A percentile compares a stretch with the other conserved stretches of the same genome.
These are phyloP conservation scores for Fusarium devonianum DNA, from an alignment of 2,329 filamentous ascomycete species.

Conservation along the genomic window DNA sequence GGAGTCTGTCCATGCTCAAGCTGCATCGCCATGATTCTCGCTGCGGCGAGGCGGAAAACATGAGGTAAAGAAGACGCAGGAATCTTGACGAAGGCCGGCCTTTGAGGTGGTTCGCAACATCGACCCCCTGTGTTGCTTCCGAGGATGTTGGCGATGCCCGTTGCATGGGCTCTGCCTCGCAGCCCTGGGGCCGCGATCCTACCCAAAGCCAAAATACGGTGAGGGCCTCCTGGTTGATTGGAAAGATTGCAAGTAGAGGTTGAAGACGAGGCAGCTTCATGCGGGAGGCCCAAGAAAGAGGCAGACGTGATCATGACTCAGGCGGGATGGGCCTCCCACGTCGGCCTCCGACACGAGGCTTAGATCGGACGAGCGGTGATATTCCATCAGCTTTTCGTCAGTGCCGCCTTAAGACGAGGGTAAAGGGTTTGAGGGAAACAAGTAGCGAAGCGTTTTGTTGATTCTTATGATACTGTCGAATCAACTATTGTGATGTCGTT, in stretches of 20 bases:
- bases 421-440: too few species aligned
- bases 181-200: slow-evolving; percentile 25
- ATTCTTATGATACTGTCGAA: too few species aligned
- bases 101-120: not conserved
- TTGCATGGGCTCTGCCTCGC: slow-evolving; percentile 17
- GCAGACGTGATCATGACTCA: not conserved
- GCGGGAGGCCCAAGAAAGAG: slow-evolving; percentile 12
- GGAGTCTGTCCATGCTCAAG: not conserved
- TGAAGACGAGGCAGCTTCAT: slow-evolving; percentile 5
- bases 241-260: not conserved
- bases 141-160: not conserved
- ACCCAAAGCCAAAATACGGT: slow-evolving; percentile 1
- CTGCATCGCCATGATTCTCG: not conserved
- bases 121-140: slow-evolving; percentile 1
- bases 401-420: too few species aligned
- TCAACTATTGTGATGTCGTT: too few species aligned
- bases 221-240: not conserved
- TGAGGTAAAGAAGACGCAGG: not conserved
- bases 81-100: not conserved
- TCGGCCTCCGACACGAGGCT: slow-evolving; percentile 26
- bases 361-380: slow-evolving; percentile 6
- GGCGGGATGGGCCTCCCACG: slow-evolving; percentile 34
- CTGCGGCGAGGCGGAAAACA: not conserved
- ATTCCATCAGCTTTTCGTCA: not conserved
- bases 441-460: too few species aligned